Base-by-base conservation (phyloP, 2,329 filamentous ascomycete species). In the Neocatenulostroma microsporum region DNA sequence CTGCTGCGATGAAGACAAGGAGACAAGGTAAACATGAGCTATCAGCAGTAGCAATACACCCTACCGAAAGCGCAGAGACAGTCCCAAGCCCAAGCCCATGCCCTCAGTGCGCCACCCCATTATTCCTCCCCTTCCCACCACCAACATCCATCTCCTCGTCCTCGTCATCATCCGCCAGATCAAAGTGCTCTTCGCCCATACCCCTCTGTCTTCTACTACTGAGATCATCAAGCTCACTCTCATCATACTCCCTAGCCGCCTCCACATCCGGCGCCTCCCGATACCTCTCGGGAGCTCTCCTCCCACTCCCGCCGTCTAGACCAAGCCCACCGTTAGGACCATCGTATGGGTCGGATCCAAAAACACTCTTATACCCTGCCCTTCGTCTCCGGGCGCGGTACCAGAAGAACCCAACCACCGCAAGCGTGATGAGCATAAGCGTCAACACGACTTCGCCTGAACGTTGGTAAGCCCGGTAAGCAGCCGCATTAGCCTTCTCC, bases 381-480 rank as follows among this genome's bases (percentile, higher is more conserved):
- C 62, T 54, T 18, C 62, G 57, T 36, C 69, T 65, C 28, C 76
- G 69, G 44, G 67, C 69, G 34, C 73, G 68, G 69, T 72, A 77
- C 45, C 80, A 67, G 49, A 78, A 74, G 54, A 78, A 83, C n/a
- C 80, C 84, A 80, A 85, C 94, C 10, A 75, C 66, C 4, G 64
- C 67, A 1, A 83, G 84, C 1, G 78, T 80, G 41, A 91, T 75
- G 34, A 81, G 69, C 13, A 94, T 84, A 32, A 95, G 76, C 12
- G 88, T 77, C 2, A 95, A 72, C 2, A 87, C 86, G 6, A 88
- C 76, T 62, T 93, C 85, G 34, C 88, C 87, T 3, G 84, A 91
- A 51, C 84, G 81, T 56, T 82, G 82, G 62, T 95, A 95, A 0
- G 88, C 88, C 34, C 80, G 76, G 84, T 87, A 93, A 53, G 88